Evolutionary conservation across 352 stramenopile genomes (phyloP).

Genomic region (Phytophthora pistaciae): DNA sequence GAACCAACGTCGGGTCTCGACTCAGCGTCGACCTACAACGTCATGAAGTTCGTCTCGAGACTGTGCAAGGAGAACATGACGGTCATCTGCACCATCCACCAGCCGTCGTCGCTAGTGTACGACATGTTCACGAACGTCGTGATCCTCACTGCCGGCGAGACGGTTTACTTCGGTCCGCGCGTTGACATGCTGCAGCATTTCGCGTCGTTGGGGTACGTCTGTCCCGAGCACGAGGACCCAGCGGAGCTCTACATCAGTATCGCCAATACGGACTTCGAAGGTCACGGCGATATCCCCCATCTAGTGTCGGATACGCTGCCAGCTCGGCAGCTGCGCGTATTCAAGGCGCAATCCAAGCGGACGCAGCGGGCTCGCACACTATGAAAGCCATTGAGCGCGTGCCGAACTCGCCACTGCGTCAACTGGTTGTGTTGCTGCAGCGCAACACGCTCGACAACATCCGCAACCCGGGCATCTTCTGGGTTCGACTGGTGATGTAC

Average conservation of each 20-base stretch:
- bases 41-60: constrained; percentile 82
- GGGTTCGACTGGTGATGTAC: constrained; percentile 83
- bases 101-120: constrained; percentile 72
- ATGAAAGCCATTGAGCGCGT: constrained; percentile 32
- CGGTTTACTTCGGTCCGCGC: constrained; percentile 90
- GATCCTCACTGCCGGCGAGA: constrained; percentile 80
- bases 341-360: constrained; percentile 13
- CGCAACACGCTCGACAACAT: constrained; percentile 69
- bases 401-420: constrained; percentile 45
- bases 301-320: constrained; percentile 26
- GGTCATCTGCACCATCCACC: constrained; percentile 90
- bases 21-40: constrained; percentile 82
- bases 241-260: constrained; percentile 70
- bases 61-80: constrained; percentile 71
- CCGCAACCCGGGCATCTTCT: constrained; percentile 78
- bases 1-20: constrained; percentile 95
- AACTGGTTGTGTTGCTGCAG: constrained; percentile 61
- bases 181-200: constrained; percentile 57
- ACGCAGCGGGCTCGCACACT: constrained; percentile 6
- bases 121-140: constrained; percentile 70
- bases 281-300: constrained; percentile 24
- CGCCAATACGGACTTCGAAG: constrained; percentile 65
- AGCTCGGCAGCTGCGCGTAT: constrained; percentile 14
- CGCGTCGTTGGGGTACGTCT: constrained; percentile 49
- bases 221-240: constrained; percentile 67